Evolutionary conservation across 2,329 filamentous ascomycete genomes (phyloP).

Genomic region (Botrytis fabae): DNA sequence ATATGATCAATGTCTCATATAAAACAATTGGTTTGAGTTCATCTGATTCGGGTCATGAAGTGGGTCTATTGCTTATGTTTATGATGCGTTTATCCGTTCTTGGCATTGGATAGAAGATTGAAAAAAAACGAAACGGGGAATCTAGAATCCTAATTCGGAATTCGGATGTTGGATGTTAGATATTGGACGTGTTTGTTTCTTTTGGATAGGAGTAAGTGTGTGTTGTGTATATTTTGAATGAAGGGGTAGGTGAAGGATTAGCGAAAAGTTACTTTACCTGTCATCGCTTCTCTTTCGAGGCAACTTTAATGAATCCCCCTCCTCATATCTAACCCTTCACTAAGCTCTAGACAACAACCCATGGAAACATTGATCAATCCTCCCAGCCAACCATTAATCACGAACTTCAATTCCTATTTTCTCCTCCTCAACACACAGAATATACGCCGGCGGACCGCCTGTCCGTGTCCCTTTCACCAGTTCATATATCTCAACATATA

Average conservation of each 20-base stretch:
- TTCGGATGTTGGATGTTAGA: neutral
- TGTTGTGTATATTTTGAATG: conserved; percentile 1
- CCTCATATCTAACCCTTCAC: neutral
- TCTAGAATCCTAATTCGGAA: neutral
- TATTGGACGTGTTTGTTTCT: neutral
- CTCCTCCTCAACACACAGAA: neutral
- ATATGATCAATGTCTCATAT: conserved; percentile 21
- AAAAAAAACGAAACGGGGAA: neutral
- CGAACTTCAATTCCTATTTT: neutral
- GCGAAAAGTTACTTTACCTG: neutral
- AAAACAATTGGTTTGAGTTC: conserved; percentile 18
- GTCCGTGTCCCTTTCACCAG: neutral
- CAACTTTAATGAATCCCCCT: neutral
- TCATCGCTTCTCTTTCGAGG: neutral
- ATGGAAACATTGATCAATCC: neutral
- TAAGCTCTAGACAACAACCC: neutral
- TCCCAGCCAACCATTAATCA: neutral
- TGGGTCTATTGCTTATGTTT: conserved; percentile 4
- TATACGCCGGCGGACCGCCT: conserved; percentile 7
- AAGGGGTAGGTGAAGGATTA: conserved; percentile 1
- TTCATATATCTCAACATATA: neutral
- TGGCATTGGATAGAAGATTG: conserved; percentile 5
- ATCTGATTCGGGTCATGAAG: conserved; percentile 10
- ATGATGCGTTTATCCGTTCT: conserved; percentile 17
- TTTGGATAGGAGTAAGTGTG: neutral